Base-by-base conservation (phyloP, 352 stramenopile genomes). In the Phytopythium cucurbitacearum region DNA sequence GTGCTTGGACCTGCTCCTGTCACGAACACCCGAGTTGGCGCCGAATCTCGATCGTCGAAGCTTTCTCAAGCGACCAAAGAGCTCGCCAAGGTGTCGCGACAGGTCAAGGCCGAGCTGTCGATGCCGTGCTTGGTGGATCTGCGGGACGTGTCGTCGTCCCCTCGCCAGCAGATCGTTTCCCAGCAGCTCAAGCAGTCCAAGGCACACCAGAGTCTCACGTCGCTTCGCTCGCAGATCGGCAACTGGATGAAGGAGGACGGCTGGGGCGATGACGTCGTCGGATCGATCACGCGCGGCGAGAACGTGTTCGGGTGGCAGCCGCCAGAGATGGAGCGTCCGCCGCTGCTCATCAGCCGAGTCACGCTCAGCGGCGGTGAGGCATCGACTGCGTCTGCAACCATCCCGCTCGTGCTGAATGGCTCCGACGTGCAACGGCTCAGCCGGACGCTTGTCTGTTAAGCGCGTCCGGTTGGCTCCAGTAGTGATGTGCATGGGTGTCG, bases 291-390 rank as follows among this genome's bases (percentile, higher is more conserved):
- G 28, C 62, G 60, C 2, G 81, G 78, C 8, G 81, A 91, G 53
- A 84, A 62, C 8, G 67, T 87, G 28, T 91, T 91, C 56, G 81
- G 78, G n/a, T 91, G 73, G 76, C 69, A 84, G 54, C 73, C 78
- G 9, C 76, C 77, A 1, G 75, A 91, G 65, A 86, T 87, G 64
- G 80, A 88, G 59, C 71, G 77, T 1, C 78, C 80, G 2, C 71
- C 77, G 1, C 64, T 89, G 43, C 57, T 87, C 16, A 51, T 84
- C 15, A 69, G 80, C 37, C 80, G 80, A 21, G 70, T 89, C 37
- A 91, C 78, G 39, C 53, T 89, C 40, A 54, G 55, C 12, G 51
- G 34, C 39, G 55, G 16, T 39, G 48, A 38, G 16, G 28, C 28
- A 1, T 28, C 47, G 4, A 36, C 12, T 38, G n/a, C 32, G 2